Conservation (phyloP, 106 monocot genomes). For the Dioscorea alata region DNA sequence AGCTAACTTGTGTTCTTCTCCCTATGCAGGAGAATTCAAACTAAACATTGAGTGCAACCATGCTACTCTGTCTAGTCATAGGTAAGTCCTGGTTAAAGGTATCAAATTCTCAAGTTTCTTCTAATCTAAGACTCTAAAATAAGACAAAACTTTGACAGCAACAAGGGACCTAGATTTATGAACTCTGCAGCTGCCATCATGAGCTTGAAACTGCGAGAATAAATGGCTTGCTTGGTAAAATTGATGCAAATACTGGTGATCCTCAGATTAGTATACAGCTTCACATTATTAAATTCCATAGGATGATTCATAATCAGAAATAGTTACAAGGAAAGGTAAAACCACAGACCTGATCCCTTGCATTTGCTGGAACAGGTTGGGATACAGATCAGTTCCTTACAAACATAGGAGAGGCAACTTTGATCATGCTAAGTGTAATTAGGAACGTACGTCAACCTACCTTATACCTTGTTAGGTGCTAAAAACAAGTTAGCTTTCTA, state of each 20-base stretch:
- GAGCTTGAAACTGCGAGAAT: conserved; percentile 98
- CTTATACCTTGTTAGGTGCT: too few species aligned
- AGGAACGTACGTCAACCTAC: conserved; percentile 56
- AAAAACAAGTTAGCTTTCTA: background rate
- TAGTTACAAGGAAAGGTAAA: too few species aligned
- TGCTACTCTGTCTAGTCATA: conserved; percentile 94
- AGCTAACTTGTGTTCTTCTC: background rate
- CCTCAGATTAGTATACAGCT: conserved; percentile 75
- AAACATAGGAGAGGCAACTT: conserved; percentile 87
- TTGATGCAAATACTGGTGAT: conserved; percentile 98
- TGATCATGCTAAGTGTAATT: conserved; percentile 88
- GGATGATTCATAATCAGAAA: too few species aligned
- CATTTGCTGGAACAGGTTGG: conserved; percentile 55
- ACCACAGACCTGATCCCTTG: too few species aligned
- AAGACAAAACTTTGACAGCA: too few species aligned
- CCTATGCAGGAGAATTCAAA: conserved; percentile 93
- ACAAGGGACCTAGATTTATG: too few species aligned
- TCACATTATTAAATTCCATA: background rate
- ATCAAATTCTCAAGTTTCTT: background rate
- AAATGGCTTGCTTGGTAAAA: conserved; percentile 92
- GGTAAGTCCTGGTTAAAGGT: conserved; percentile 21
- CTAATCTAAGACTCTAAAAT: background rate
- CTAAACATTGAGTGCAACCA: conserved; percentile 99
- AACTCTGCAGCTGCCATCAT: conserved; percentile 69
- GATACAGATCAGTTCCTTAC: conserved; percentile 96